Percentiles rank a stretch among this genome's conserved stretches.
Conservation (phyloP, 164 flowering plant genomes). For the Berberis vulgaris region DNA sequence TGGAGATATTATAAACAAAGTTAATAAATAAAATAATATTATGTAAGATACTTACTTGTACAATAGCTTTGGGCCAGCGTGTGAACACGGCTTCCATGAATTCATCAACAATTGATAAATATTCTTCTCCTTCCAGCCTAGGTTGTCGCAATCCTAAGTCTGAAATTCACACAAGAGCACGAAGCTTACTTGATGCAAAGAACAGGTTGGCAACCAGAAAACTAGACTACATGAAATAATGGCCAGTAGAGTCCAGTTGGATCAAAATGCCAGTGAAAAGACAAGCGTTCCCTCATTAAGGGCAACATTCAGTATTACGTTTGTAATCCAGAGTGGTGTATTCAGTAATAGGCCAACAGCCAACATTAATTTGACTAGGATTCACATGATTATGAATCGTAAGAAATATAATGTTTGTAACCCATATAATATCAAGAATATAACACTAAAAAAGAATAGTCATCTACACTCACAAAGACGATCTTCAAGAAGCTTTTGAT, state of each 20-base stretch:
- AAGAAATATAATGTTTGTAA: no score
- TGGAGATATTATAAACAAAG: neutral
- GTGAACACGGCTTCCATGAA: constrained; percentile 90
- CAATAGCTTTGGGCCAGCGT: constrained; percentile 97
- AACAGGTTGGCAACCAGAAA: neutral
- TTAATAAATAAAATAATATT: neutral
- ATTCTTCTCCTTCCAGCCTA: constrained; percentile 94
- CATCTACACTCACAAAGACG: constrained; percentile 61
- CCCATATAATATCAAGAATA: no score
- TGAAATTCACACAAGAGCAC: constrained; percentile 21
- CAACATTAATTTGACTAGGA: no score
- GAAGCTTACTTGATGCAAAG: neutral
- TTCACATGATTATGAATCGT: no score
- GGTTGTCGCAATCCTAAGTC: constrained; percentile 94
- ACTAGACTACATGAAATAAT: no score
- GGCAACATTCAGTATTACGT: no score
- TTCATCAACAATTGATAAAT: constrained; percentile 83
- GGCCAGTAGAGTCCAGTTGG: no score
- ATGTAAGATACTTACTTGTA: constrained; percentile 55
- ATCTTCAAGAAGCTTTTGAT: constrained; percentile 82
- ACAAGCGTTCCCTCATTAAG: no score
- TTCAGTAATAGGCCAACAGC: no score
- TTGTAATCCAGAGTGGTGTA: no score
- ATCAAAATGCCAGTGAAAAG: no score
- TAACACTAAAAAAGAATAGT: neutral